Conservation (phyloP, 345 rosid species). For the Mallotus nudiflorus region DNA sequence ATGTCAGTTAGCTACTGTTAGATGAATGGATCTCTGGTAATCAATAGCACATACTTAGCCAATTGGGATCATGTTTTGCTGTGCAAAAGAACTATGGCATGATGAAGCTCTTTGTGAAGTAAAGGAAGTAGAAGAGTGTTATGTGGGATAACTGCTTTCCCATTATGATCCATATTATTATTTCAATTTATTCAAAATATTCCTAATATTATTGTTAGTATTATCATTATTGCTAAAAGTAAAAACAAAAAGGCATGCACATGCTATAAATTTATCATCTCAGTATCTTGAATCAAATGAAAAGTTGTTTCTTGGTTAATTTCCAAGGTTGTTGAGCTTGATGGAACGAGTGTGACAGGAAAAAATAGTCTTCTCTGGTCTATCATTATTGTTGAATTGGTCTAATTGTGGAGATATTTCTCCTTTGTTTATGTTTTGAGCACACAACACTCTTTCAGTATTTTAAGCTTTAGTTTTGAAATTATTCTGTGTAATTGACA, state of each 20-base stretch:
- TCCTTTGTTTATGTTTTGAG: not conserved
- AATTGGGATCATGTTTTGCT: not conserved
- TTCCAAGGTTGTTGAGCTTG: too few species aligned
- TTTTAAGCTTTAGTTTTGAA: not conserved
- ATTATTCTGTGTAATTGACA: conserved; percentile 24
- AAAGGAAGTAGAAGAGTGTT: not conserved
- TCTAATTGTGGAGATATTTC: not conserved
- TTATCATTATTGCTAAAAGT: too few species aligned
- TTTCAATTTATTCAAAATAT: not conserved
- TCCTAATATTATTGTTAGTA: too few species aligned
- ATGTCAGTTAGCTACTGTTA: not conserved
- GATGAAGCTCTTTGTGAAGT: not conserved
- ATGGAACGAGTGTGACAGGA: too few species aligned
- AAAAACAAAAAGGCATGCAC: too few species aligned
- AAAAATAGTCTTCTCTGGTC: too few species aligned
- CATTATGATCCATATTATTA: not conserved
- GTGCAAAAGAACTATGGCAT: not conserved
- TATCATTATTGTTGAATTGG: not conserved
- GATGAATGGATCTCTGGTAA: not conserved
- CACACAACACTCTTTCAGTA: not conserved
- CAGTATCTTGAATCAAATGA: too few species aligned
- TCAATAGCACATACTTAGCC: not conserved
- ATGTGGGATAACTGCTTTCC: not conserved
- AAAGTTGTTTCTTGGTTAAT: too few species aligned
- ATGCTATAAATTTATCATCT: too few species aligned